Conservation (phyloP, 2,329 filamentous ascomycete genomes). For the Calonectria henricotiae region DNA sequence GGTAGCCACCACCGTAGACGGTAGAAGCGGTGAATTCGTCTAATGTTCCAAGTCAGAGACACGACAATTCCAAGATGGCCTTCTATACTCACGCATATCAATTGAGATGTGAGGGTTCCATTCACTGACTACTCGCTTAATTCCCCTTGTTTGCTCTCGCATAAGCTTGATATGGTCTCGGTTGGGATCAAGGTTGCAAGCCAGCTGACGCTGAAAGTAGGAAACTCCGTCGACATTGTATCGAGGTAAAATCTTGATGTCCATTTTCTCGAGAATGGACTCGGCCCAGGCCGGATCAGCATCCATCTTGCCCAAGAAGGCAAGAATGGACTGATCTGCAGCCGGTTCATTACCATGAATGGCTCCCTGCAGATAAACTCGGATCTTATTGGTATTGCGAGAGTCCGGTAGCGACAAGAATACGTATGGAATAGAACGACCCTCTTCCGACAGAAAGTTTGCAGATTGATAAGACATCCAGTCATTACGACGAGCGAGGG, state of each 20-base stretch:
- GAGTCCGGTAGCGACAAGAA: slow-evolving; percentile 14
- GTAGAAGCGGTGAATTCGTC: slow-evolving; percentile 11
- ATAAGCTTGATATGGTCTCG: slow-evolving; percentile 18
- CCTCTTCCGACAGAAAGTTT: slow-evolving; percentile 5
- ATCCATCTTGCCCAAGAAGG: slow-evolving; percentile 16
- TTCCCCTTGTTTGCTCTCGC: not conserved
- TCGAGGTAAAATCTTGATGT: slow-evolving; percentile 7
- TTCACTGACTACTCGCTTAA: not conserved
- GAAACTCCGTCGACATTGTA: slow-evolving; percentile 16
- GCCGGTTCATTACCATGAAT: slow-evolving; percentile 14
- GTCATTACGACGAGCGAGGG: slow-evolving; percentile 5
- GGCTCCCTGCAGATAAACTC: not conserved
- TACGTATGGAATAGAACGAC: slow-evolving; percentile 3
- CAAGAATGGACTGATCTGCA: not conserved
- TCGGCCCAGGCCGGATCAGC: slow-evolving; percentile 8
- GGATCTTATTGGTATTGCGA: not conserved
- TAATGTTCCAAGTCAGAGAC: not conserved
- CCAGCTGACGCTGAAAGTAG: slow-evolving; percentile 11
- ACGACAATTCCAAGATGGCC: too few relatives aligned
- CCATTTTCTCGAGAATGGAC: slow-evolving; percentile 9
- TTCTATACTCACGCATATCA: not conserved
- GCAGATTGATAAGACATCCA: slow-evolving; percentile 17
- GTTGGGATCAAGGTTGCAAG: slow-evolving; percentile 13
- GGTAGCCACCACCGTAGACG: not conserved
- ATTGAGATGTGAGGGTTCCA: slow-evolving; percentile 18